These are phyloP conservation scores for Wickerhamiella galacta DNA, from an alignment of 805 yeast species.

Conservation along the genomic window DNA sequence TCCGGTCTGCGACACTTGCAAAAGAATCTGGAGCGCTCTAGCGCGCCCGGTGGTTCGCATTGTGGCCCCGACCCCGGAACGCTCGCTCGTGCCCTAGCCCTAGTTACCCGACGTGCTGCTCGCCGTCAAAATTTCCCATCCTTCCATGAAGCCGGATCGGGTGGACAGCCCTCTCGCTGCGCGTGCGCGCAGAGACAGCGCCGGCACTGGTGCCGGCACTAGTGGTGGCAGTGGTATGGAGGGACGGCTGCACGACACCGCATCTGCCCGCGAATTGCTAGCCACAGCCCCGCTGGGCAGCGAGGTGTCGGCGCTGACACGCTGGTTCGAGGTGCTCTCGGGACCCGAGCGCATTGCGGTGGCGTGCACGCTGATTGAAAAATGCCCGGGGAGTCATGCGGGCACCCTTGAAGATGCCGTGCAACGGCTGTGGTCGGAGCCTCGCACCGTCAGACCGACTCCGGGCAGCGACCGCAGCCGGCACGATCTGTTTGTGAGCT, in stretches of 20 bases:
- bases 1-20: too few relatives aligned
- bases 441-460: conserved; percentile 2
- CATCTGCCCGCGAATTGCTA: conserved; percentile 20
- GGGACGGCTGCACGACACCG: conserved; percentile 20
- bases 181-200: conserved; percentile 8
- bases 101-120: too few relatives aligned
- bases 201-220: conserved; percentile 7
- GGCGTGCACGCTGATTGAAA: conserved; percentile 22
- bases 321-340: conserved; percentile 26
- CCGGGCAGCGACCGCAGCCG: background rate
- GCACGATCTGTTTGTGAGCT: background rate
- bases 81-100: too few relatives aligned
- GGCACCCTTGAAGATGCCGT: background rate
- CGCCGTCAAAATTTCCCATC: too few relatives aligned
- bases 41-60: too few relatives aligned
- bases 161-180: conserved; percentile 17
- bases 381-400: conserved; percentile 8
- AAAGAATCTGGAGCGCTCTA: too few relatives aligned
- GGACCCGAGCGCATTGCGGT: conserved; percentile 26
- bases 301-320: conserved; percentile 23
- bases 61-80: too few relatives aligned
- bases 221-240: conserved; percentile 13
- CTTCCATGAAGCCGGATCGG: conserved; percentile 14
- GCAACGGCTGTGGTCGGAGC: background rate
- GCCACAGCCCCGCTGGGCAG: conserved; percentile 18